Conservation (phyloP, 768 basidiomycete species). For the Astraeus odoratus region DNA sequence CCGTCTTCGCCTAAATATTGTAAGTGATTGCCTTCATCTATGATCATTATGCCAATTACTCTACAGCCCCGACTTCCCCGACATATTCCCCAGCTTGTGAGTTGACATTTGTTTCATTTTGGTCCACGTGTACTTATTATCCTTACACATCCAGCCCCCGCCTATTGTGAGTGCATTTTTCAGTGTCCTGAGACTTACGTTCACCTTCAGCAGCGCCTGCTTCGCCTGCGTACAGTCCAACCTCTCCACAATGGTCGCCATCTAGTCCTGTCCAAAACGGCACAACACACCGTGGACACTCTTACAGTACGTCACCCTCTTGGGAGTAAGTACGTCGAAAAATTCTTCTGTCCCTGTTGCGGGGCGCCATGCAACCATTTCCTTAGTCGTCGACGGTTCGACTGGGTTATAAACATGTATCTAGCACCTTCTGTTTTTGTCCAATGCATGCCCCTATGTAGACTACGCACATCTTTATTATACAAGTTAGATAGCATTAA, state of each 20-base stretch:
- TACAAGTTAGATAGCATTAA: constrained; percentile 12
- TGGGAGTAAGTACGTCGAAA: constrained; percentile 34
- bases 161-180: constrained; percentile 56
- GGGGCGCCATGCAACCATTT: background rate
- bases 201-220: constrained; percentile 52
- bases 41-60: constrained; percentile 8
- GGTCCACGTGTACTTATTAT: constrained; percentile 2
- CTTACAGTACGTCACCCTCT: constrained; percentile 45
- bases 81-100: constrained; percentile 84
- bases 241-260: constrained; percentile 79
- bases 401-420: constrained; percentile 8
- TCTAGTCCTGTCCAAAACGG: constrained; percentile 65
- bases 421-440: constrained; percentile 14
- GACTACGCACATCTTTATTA: constrained; percentile 27
- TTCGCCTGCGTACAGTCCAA: constrained; percentile 81
- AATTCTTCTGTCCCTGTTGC: constrained; percentile 2
- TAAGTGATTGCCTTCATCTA: constrained; percentile 31
- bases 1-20: constrained; percentile 92
- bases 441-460: constrained; percentile 29
- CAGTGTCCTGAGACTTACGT: constrained; percentile 3
- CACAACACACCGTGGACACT: constrained; percentile 32
- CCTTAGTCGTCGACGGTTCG: constrained; percentile 3
- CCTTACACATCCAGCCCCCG: constrained; percentile 46
- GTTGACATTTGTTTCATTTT: constrained; percentile 23
- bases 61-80: constrained; percentile 75